phyloP scores from a whole-genome alignment of 139 green algal species.

The Trebouxia sp. region DNA sequence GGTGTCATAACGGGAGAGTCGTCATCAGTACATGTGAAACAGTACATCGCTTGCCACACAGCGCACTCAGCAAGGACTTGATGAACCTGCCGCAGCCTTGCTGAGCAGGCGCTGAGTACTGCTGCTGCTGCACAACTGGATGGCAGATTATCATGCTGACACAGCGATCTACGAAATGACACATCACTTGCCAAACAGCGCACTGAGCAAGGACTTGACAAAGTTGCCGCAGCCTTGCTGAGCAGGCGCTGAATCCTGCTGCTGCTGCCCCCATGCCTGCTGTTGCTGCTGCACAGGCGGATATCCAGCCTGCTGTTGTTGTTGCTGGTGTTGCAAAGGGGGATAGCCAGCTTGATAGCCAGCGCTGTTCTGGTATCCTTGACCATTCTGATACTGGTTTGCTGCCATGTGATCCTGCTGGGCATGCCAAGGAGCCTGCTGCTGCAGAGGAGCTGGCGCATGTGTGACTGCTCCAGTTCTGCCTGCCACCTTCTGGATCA shows the following conservation, averaged over 20 bases:
- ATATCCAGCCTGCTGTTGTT: neutral
- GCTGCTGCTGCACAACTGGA: neutral
- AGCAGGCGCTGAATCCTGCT: neutral
- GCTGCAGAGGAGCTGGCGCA: slow-evolving; percentile 15
- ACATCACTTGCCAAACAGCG: slow-evolving; percentile 11
- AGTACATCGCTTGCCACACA: slow-evolving; percentile 10
- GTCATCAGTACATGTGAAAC: neutral
- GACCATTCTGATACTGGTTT: neutral
- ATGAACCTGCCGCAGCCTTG: slow-evolving; percentile 30
- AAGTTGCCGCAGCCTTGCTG: slow-evolving; percentile 32
- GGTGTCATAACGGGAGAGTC: neutral
- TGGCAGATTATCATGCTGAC: no score
- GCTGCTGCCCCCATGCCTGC: neutral
- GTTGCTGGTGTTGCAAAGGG: neutral
- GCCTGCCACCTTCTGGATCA: slow-evolving; percentile 29
- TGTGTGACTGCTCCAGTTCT: neutral
- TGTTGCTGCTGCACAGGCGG: slow-evolving; percentile 4
- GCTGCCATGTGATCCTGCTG: neutral
- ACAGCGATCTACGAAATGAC: neutral
- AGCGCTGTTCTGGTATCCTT: slow-evolving; percentile 3
- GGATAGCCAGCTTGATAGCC: neutral
- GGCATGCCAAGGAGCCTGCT: neutral
- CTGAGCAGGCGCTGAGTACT: neutral
- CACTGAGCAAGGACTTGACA: slow-evolving; percentile 7
- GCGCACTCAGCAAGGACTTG: neutral